Evolutionary conservation across 345 rosid species (phyloP), one percentile per base, ranked within the genome.

Genomic region (Abelmoschus esculentus): DNA sequence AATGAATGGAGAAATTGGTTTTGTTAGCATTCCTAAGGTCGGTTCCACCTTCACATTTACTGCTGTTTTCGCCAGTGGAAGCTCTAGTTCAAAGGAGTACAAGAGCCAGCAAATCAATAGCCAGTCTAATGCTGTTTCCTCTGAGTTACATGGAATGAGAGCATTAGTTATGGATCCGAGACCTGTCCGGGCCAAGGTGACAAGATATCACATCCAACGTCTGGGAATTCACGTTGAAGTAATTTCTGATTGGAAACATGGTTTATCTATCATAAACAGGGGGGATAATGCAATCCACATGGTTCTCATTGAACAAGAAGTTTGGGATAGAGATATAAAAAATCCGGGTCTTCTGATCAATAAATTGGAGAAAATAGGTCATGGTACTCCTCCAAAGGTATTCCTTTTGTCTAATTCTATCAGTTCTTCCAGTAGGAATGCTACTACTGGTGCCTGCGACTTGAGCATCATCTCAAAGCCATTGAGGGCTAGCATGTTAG

Each of bases 1-100:
- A 67, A 93, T 93, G 98, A 84, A 83, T 74, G 98, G 99, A 54
- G 96, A 95, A 65, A 88, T 91, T 50, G 97, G 96, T 70, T 95
- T 95, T 65, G 89, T 80, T 53, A 95, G 96, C 78, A 75, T 76
- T 65, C 97, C 90, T 10, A 83, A 84, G 73, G 77, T 83, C 7
- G 99, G 99, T 3, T 91, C 99, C 36, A 95, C 97, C 54, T 95
- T 95, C 75, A 88, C 96, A 38, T 95, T 95, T 72, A 89, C 96
- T 75, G 99, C 91, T 60, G 88, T 88, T 65, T 88, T 91, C 49
- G 71, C 77, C 44, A 82, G 77, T 74, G 87, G 85, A 64, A 67
- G 73, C 77, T 78, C 85, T 61, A 74, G 63, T 69, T 71, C 80
- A 40, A 76, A 47, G 18, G 89, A 87, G 61, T 71, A 66, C 74